A percentile compares a stretch with the other conserved stretches of the same genome.
Evolutionary conservation across 768 basidiomycete genomes (phyloP).

Genomic region (Leucocoprinus sp.): DNA sequence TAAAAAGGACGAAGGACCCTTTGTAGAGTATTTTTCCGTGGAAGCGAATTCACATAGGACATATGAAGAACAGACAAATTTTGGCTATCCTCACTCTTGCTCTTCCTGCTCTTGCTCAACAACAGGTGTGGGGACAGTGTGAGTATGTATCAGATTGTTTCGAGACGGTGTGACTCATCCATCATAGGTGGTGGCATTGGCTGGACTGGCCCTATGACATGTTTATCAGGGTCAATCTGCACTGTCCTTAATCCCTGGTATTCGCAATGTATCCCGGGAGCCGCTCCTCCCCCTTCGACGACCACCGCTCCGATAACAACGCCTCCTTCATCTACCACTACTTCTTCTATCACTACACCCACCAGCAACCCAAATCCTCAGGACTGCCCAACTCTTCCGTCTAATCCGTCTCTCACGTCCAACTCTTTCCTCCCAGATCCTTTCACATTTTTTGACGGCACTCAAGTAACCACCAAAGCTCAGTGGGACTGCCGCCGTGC

Average conservation of each 20-base stretch:
- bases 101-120: conserved; percentile 22
- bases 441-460: conserved; percentile 42
- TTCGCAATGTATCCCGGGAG: conserved; percentile 27
- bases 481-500: conserved; percentile 45
- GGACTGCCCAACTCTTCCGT: conserved; percentile 23
- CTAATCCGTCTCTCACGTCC: conserved; percentile 23
- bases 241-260: conserved; percentile 24
- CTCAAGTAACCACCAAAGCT: conserved; percentile 31
- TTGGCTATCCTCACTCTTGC: conserved; percentile 20
- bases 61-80: conserved; percentile 20
- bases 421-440: conserved; percentile 44
- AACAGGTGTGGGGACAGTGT: conserved; percentile 23
- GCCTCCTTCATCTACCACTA: conserved; percentile 8
- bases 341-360: neutral
- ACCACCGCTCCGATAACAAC: conserved; percentile 12
- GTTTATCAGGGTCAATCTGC: conserved; percentile 26
- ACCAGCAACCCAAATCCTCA: neutral
- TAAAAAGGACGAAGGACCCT: neutral
- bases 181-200: conserved; percentile 27
- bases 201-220: conserved; percentile 28
- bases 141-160: conserved; percentile 2
- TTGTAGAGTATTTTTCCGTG: neutral
- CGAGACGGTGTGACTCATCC: neutral
- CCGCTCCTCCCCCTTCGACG: conserved; percentile 15
- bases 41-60: neutral